Evolutionary conservation across 495 filamentous ascomycete species (phyloP).

Genomic region (Aspergillus nanangensis): DNA sequence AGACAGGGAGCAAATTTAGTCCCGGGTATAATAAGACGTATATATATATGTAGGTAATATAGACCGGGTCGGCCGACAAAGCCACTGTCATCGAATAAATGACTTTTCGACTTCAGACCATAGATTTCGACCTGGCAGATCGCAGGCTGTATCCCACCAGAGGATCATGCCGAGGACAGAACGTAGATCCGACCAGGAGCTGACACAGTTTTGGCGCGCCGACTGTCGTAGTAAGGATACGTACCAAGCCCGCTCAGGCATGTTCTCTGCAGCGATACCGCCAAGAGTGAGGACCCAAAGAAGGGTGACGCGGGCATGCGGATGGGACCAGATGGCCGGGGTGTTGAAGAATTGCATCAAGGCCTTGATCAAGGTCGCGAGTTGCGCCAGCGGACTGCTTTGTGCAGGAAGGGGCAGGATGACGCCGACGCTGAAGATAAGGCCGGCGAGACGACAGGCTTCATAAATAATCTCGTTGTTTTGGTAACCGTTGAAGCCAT

Average conservation of each 20-base stretch:
- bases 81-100: no score
- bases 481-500: conserved; percentile 9
- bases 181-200: conserved; percentile 21
- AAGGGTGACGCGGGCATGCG: conserved; percentile 17
- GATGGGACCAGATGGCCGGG: conserved; percentile 18
- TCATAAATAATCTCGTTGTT: conserved; percentile 29
- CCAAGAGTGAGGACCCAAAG: conserved; percentile 34
- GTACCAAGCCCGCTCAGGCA: conserved; percentile 28
- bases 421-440: conserved; percentile 34
- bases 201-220: conserved; percentile 13
- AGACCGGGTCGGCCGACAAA: no score
- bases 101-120: conserved; percentile 24
- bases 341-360: conserved; percentile 12
- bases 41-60: no score
- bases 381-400: conserved; percentile 24
- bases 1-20: no score
- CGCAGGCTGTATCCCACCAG: conserved; percentile 35
- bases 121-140: conserved; percentile 21
- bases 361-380: conserved; percentile 21
- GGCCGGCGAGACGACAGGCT: conserved; percentile 29
- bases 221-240: conserved; percentile 17
- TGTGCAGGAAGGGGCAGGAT: conserved; percentile 37
- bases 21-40: no score
- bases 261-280: conserved; percentile 29
- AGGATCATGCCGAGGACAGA: conserved; percentile 22